Evolutionary conservation across 2,329 filamentous ascomycete genomes (phyloP), one percentile per base, ranked within the genome.

Genomic region (Helotiales sp.): DNA sequence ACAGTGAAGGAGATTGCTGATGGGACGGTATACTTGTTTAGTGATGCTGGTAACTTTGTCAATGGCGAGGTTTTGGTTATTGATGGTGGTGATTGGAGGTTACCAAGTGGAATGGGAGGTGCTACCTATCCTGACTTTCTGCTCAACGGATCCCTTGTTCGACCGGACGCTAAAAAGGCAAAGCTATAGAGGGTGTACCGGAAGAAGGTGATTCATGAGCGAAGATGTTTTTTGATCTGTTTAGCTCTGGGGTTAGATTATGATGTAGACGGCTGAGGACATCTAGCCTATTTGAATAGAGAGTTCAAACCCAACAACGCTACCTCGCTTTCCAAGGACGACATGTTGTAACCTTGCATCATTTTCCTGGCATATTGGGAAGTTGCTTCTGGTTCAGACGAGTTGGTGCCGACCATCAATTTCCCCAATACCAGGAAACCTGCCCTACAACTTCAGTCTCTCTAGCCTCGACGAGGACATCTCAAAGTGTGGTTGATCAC

Each of bases 1-100:
- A 83, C 83, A 0, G 85, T 96, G 25, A 89, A 88, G 63, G 93
- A 99, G 70, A 92, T 99, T 68, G 89, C 92, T 0, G 93, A 99
- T 73, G 90, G 93, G 1, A 97, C 93, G 0, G 84, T 98, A 0
- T 99, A 87, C 68, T 73, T 98, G 55, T 95, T 97, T 70, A 90
- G 89, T 46, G 90, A 96, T 46, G 86, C 91, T 0, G 93, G 88
- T 0, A 91, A 88, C 71, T 96, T 90, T 72, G 85, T 98, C 47
- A 96, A 90, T 65, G 95, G 92, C 1, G 87, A 91, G 64, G 83
- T 85, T 2, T 75, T 97, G 33, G 89, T 96, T 30, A 90, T 90
- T 64, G 85, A 89, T 66, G 85, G 85, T 29, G 68, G 66, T 15
- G 56, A 64, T 15, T 70, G 67, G 68, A 61, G 69, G 17, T 53